phyloP scores from a whole-genome alignment of 768 basidiomycete species.

The Lentinula lateritia region DNA sequence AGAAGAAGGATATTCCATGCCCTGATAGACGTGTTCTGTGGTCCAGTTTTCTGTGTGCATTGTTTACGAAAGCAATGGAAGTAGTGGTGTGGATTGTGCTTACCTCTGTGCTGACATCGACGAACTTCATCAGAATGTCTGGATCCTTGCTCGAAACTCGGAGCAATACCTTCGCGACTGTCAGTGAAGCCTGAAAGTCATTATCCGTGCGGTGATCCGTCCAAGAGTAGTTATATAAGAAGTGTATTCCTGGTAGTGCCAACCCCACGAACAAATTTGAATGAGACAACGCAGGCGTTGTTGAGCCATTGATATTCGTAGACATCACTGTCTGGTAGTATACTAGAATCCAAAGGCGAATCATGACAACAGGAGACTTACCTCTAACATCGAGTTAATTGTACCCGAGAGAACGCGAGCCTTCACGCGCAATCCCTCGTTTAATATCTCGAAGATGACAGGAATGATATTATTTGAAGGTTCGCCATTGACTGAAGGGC shows the following conservation, averaged over 20 bases:
- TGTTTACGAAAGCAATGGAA: neutral
- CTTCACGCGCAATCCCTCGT: constrained; percentile 50
- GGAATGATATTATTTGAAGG: constrained; percentile 29
- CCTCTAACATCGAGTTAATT: constrained; percentile 50
- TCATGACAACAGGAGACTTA: constrained; percentile 17
- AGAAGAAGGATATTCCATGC: constrained; percentile 64
- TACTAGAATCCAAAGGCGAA: neutral
- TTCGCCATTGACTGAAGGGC: constrained; percentile 17
- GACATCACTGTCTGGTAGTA: constrained; percentile 22
- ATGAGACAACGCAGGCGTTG: constrained; percentile 25
- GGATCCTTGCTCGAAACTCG: constrained; percentile 41
- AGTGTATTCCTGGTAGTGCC: constrained; percentile 46
- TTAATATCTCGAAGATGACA: constrained; percentile 45
- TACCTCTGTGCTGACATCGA: constrained; percentile 31
- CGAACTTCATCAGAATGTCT: constrained; percentile 31
- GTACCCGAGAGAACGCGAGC: constrained; percentile 43
- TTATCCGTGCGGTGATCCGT: constrained; percentile 39
- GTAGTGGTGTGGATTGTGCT: constrained; percentile 5
- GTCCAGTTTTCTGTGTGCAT: constrained; percentile 26
- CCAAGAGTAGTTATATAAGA: constrained; percentile 46
- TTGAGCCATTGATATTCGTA: constrained; percentile 20
- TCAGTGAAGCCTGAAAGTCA: constrained; percentile 47
- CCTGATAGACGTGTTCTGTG: constrained; percentile 36
- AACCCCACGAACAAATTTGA: constrained; percentile 30
- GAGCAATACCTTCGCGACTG: constrained; percentile 49